These are phyloP conservation scores for Fusarium caatingaense DNA, from an alignment of 2,329 filamentous ascomycete species.

Conservation along the genomic window DNA sequence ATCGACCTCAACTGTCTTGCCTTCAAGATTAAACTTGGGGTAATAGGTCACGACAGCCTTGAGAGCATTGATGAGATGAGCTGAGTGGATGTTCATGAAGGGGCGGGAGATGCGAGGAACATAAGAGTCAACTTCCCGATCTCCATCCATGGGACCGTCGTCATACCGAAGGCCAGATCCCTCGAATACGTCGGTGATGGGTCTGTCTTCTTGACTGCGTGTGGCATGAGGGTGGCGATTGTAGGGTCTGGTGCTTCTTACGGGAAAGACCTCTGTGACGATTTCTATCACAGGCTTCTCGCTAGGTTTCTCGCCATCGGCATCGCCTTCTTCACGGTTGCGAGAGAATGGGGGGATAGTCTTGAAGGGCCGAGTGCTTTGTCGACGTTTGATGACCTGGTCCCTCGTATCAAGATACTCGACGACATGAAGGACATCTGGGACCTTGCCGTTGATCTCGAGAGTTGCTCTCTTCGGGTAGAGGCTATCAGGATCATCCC, in stretches of 20 bases:
- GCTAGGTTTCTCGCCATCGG: conserved; percentile 17
- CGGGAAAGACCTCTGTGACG: conserved; percentile 53
- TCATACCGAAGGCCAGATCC: conserved; percentile 43
- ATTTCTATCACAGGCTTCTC: conserved; percentile 56
- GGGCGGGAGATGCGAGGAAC: conserved; percentile 49
- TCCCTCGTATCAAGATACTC: conserved; percentile 53
- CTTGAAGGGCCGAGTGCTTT: conserved; percentile 54
- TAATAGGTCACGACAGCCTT: conserved; percentile 62
- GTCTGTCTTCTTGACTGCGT: conserved; percentile 40
- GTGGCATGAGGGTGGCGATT: conserved; percentile 9
- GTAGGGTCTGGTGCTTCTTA: not conserved
- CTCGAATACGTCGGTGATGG: conserved; percentile 47
- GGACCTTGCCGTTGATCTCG: conserved; percentile 52
- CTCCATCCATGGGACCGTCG: conserved; percentile 42
- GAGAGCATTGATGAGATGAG: conserved; percentile 60
- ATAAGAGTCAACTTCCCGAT: conserved; percentile 42
- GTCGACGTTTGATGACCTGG: conserved; percentile 51
- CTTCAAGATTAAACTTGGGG: conserved; percentile 54
- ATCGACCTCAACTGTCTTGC: conserved; percentile 53
- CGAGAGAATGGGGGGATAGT: conserved; percentile 46
- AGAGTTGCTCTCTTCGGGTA: conserved; percentile 26
- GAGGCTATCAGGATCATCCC: not conserved
- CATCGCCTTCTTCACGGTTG: conserved; percentile 28
- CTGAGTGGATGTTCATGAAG: conserved; percentile 58
- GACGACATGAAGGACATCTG: conserved; percentile 57